A percentile compares a stretch with the other conserved stretches of the same genome.
These are phyloP conservation scores for Diophrys appendiculata DNA, from an alignment of 73 alveolate genomes.

Conservation along the genomic window DNA sequence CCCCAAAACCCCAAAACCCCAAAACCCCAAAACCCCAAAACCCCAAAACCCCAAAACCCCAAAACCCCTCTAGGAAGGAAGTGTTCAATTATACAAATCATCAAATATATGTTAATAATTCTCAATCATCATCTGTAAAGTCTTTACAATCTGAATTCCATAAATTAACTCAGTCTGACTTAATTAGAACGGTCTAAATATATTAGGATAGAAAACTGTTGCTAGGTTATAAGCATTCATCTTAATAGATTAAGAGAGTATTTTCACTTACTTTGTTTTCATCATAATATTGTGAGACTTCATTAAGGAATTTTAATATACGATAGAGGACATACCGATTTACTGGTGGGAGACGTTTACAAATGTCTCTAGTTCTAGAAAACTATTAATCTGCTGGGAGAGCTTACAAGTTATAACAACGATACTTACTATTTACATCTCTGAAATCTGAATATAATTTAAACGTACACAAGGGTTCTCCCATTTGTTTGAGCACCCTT, in stretches of 20 bases:
- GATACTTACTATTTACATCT: slow-evolving; percentile 14
- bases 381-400: slow-evolving; percentile 10
- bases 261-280: too few species aligned
- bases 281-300: slow-evolving; percentile 17
- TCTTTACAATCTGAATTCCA: slow-evolving; percentile 37
- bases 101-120: slow-evolving; percentile 33
- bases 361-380: slow-evolving; percentile 16
- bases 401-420: too few species aligned
- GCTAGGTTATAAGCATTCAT: slow-evolving; percentile 47
- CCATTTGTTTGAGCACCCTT: slow-evolving; percentile 43
- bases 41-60: too few species aligned
- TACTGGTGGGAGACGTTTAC: slow-evolving; percentile 17
- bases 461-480: slow-evolving; percentile 52
- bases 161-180: slow-evolving; percentile 44
- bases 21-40: too few species aligned
- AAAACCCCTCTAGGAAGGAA: too few species aligned
- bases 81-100: too few species aligned
- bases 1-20: too few species aligned
- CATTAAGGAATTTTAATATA: slow-evolving; percentile 18
- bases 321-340: slow-evolving; percentile 14
- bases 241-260: too few species aligned
- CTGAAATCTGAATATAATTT: slow-evolving; percentile 17
- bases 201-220: slow-evolving; percentile 37
- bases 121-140: slow-evolving; percentile 34
- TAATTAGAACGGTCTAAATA: slow-evolving; percentile 45